A percentile compares a stretch with the other conserved stretches of the same genome.
phyloP scores from a whole-genome alignment of 257 asterid species.

The Solanum tarijense region DNA sequence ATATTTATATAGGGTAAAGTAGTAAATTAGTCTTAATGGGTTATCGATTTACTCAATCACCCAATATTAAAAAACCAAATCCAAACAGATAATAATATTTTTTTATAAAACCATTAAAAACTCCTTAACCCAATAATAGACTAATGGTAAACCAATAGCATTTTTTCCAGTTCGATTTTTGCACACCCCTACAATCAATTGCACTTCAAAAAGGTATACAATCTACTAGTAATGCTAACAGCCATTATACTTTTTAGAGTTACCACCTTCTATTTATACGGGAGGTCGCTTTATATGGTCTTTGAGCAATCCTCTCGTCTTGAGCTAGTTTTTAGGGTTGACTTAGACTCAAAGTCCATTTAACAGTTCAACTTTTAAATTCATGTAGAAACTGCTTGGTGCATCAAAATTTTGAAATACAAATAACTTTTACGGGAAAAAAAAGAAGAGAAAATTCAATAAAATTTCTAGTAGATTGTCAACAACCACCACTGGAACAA shows the following conservation, averaged over 20 bases:
- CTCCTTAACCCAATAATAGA: not conserved
- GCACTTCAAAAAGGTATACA: not conserved
- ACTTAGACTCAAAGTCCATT: not conserved
- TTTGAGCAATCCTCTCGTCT: not conserved
- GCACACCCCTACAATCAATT: not conserved
- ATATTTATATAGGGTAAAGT: no score
- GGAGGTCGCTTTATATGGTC: not conserved
- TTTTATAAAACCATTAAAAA: not conserved
- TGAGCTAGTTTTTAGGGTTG: not conserved
- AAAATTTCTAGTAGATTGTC: not conserved
- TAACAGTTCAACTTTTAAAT: not conserved
- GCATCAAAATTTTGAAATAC: not conserved
- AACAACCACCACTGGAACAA: not conserved
- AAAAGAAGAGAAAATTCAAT: not conserved
- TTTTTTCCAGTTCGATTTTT: not conserved
- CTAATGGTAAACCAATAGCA: not conserved
- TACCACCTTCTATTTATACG: not conserved
- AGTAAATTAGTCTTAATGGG: no score
- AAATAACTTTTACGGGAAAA: not conserved
- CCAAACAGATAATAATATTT: no score
- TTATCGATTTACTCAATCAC: no score
- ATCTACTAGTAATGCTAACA: not conserved
- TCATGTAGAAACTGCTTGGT: not conserved
- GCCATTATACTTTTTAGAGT: not conserved
- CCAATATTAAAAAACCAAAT: no score